Percentiles rank a stretch among this genome's conserved stretches.
These are phyloP conservation scores for Pestalotiopsis sp. DNA, from an alignment of 2,329 filamentous ascomycete genomes.

Conservation along the genomic window DNA sequence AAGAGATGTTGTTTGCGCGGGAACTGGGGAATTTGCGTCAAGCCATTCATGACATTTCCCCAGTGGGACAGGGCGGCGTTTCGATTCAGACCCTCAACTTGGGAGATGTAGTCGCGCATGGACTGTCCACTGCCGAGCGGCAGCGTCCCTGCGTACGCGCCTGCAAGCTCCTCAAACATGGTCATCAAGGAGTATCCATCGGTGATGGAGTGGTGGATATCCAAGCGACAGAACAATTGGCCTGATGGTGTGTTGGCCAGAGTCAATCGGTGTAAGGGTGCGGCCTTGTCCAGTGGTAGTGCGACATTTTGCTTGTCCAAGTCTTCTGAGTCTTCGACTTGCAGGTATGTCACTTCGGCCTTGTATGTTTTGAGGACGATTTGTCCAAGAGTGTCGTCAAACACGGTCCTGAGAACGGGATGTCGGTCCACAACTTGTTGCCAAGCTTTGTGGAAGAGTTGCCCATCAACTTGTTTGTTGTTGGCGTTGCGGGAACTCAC, in stretches of 20 bases:
- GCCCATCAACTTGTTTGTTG: background rate
- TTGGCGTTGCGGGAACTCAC: background rate
- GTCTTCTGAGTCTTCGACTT: background rate
- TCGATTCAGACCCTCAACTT: conserved; percentile 2
- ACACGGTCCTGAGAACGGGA: conserved; percentile 10
- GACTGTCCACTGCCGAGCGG: conserved; percentile 6
- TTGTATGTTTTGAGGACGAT: conserved; percentile 10
- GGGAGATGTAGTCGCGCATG: conserved; percentile 5
- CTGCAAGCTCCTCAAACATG: conserved; percentile 15
- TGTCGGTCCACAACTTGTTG: conserved; percentile 17
- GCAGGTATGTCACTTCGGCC: background rate
- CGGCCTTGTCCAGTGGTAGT: background rate
- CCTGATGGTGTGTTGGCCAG: conserved; percentile 7
- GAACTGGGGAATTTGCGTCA: background rate
- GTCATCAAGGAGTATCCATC: conserved; percentile 15
- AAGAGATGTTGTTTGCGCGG: background rate
- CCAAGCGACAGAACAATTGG: conserved; percentile 5
- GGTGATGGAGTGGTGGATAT: conserved; percentile 15
- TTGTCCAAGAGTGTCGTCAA: conserved; percentile 8
- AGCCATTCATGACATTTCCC: background rate
- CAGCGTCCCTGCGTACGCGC: conserved; percentile 4
- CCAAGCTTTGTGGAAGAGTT: conserved; percentile 13
- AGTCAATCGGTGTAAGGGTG: conserved; percentile 10
- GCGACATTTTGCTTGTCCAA: background rate
- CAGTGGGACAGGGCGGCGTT: conserved; percentile 8